These are phyloP conservation scores for Ophiostoma ulmi DNA, from an alignment of 2,329 filamentous ascomycete genomes.

Conservation along the genomic window DNA sequence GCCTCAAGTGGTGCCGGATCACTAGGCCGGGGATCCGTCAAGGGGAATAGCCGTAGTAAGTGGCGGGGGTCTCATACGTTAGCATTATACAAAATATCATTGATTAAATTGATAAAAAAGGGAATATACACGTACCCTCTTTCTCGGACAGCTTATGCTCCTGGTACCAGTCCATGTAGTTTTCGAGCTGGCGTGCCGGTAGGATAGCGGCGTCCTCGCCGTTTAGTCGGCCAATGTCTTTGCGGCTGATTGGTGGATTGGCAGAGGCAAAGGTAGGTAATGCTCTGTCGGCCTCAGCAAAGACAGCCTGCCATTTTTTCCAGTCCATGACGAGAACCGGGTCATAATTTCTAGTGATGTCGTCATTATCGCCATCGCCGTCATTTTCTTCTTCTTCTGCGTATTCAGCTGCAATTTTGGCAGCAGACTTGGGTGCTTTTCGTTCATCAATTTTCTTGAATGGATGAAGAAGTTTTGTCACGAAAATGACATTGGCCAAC, in stretches of 20 bases:
- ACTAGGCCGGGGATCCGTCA: conserved; percentile 5
- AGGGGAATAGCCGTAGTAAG: conserved; percentile 24
- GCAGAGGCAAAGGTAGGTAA: conserved; percentile 14
- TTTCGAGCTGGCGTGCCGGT: conserved; percentile 57
- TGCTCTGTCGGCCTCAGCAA: conserved; percentile 33
- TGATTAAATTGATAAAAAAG: neutral
- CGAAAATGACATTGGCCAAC: conserved; percentile 64
- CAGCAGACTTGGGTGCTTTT: neutral
- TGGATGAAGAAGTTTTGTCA: conserved; percentile 74
- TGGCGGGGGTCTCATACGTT: conserved; percentile 17
- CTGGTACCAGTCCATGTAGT: conserved; percentile 77
- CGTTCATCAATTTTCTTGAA: conserved; percentile 43
- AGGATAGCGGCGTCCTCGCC: conserved; percentile 32
- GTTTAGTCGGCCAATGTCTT: neutral
- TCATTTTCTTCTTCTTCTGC: conserved; percentile 32
- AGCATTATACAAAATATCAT: neutral
- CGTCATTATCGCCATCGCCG: conserved; percentile 27
- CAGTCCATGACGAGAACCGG: conserved; percentile 63
- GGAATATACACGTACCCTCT: conserved; percentile 21
- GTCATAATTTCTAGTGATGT: conserved; percentile 42
- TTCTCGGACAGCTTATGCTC: conserved; percentile 45
- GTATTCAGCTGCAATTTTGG: conserved; percentile 33
- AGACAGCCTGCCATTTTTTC: conserved; percentile 59
- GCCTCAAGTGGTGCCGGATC: conserved; percentile 24
- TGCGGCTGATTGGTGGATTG: conserved; percentile 20